Base-by-base conservation (phyloP, 257 asterid genomes). In the Nicotiana attenuata region DNA sequence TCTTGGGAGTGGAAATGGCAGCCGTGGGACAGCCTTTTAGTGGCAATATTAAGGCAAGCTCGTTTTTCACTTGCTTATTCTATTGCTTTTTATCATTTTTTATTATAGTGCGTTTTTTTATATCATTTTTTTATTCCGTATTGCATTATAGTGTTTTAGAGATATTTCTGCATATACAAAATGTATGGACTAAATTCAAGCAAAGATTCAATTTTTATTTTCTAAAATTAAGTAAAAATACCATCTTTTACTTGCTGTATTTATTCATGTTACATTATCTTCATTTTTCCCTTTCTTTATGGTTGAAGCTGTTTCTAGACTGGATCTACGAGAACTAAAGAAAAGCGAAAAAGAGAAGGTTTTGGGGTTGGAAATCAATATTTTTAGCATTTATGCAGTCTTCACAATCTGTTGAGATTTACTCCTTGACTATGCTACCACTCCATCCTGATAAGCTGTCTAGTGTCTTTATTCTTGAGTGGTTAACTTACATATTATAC, bases 1-100 rank as follows among this genome's bases (percentile, higher is more conserved):
- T 55, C 45, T 16, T 67, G 73, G 55, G 47, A 53, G 73, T 26
- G 55, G 20, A 69, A 7, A 89, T 89, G 92, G 45, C 91, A 47
- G 64, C 87, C 3, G 87, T 89, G 57, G 85, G 89, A 84, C 91
- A 85, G 76, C 59, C 91, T 61, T 89, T 90, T 83, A 86, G 50
- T 61, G 94, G 94, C 11, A 91, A 91, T 82, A 84, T 91, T 19
- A 91, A 91, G 94, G 94, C 77, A 86, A 29, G 83, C 20, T 50
- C 14, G 1, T 7, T 45, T 78, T 6, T 1, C 9, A 10, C 24
- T 66, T 3, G 67, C 0, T 9, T 56, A 4, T 68, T 68, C 1
- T 20, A 13, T 6, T 35, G 17, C n/a, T 11, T 65, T 60, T 73
- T 52, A 67, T 5, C 24, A 7, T 20, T 10, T 35, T 13, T 56